These are phyloP conservation scores for Strobilomyces confusus DNA, from an alignment of 768 basidiomycete genomes.

Conservation along the genomic window DNA sequence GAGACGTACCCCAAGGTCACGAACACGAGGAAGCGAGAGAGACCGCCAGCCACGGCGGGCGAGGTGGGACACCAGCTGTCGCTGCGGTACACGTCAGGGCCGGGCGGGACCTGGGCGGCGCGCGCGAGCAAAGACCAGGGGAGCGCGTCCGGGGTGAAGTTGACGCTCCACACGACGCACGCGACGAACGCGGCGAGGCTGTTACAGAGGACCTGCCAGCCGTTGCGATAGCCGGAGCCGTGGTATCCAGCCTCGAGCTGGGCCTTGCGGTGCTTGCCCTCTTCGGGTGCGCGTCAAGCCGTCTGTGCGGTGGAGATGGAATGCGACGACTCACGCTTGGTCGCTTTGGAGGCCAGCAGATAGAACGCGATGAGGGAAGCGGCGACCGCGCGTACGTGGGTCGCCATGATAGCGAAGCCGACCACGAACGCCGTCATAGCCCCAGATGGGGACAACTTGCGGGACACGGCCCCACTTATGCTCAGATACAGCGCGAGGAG, in stretches of 20 bases:
- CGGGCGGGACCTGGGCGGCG: constrained; percentile 9
- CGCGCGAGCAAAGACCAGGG: constrained; percentile 32
- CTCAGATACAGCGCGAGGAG: constrained; percentile 52
- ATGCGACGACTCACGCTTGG: constrained; percentile 54
- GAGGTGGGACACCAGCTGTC: constrained; percentile 62
- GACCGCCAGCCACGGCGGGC: constrained; percentile 39
- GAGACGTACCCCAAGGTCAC: constrained; percentile 57
- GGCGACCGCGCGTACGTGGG: constrained; percentile 63
- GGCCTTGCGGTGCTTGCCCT: constrained; percentile 72
- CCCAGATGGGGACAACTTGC: constrained; percentile 74
- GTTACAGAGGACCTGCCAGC: constrained; percentile 82
- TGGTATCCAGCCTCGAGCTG: constrained; percentile 76
- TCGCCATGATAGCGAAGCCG: constrained; percentile 69
- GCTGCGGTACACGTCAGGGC: constrained; percentile 32
- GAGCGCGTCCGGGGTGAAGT: constrained; percentile 45
- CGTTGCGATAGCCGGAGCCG: constrained; percentile 68
- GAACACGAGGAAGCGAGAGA: constrained; percentile 62
- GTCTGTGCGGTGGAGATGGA: neutral
- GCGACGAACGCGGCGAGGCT: constrained; percentile 62
- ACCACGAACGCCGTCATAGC: constrained; percentile 73
- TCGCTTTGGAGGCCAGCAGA: constrained; percentile 74
- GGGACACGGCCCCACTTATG: constrained; percentile 65
- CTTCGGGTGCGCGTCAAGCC: constrained; percentile 31
- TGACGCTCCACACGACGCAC: constrained; percentile 58
- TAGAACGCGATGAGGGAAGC: constrained; percentile 69